Evolutionary conservation across 257 asterid species (phyloP).

Genomic region (Solanum sparsipilum): DNA sequence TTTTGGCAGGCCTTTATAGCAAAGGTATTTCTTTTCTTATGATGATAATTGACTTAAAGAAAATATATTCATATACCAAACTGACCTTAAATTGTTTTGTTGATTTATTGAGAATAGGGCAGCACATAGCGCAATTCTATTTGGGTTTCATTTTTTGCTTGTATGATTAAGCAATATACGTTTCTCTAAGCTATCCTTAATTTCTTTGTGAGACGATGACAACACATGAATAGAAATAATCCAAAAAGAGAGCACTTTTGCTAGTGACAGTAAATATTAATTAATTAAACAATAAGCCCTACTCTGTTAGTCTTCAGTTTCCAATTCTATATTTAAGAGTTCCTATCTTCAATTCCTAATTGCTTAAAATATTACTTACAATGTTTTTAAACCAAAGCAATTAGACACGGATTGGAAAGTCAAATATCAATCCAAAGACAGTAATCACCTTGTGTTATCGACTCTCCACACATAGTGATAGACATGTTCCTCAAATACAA

Average conservation of each 20-base stretch:
- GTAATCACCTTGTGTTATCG: neutral
- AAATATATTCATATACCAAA: too few species aligned
- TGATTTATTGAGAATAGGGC: too few species aligned
- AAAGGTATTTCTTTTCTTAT: too few species aligned
- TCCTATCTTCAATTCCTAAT: neutral
- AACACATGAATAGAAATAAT: neutral
- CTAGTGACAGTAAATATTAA: too few species aligned
- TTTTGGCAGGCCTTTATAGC: too few species aligned
- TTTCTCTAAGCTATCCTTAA: neutral
- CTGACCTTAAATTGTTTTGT: too few species aligned
- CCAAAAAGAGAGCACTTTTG: neutral
- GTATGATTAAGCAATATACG: too few species aligned
- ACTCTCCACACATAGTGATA: neutral
- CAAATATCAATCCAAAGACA: neutral
- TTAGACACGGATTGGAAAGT: too few species aligned
- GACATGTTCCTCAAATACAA: too few species aligned
- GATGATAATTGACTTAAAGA: too few species aligned
- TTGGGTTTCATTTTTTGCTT: neutral
- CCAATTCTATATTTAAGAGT: neutral
- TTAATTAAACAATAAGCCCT: neutral
- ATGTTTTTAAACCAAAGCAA: neutral
- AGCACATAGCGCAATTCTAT: too few species aligned
- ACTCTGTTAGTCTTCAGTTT: neutral
- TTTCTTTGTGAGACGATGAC: neutral
- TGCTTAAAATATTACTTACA: neutral